A percentile compares a stretch with the other conserved stretches of the same genome.
Conservation (phyloP, 768 basidiomycete species). For the Butyriboletus loyo region DNA sequence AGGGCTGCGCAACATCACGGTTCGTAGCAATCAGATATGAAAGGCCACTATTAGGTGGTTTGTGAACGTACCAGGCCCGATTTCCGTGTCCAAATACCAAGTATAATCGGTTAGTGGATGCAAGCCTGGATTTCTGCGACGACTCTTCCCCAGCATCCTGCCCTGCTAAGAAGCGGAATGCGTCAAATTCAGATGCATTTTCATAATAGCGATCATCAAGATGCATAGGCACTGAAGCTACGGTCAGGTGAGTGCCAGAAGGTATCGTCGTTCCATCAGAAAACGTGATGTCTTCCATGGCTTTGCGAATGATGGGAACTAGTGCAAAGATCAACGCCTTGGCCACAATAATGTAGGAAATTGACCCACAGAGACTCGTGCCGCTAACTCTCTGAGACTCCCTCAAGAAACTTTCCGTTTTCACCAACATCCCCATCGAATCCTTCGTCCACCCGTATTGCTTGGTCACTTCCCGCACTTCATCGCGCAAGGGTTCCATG, state of each 20-base stretch:
- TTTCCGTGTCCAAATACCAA: constrained; percentile 35
- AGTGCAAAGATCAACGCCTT: constrained; percentile 5
- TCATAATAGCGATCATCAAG: constrained; percentile 41
- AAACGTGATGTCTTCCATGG: constrained; percentile 32
- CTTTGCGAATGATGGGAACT: constrained; percentile 34
- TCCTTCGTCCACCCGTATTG: constrained; percentile 34
- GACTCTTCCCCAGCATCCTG: constrained; percentile 22
- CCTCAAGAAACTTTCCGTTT: constrained; percentile 44
- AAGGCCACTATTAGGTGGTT: not conserved
- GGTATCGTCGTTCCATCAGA: constrained; percentile 38
- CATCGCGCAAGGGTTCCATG: constrained; percentile 39
- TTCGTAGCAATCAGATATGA: constrained; percentile 1
- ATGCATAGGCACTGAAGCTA: constrained; percentile 34
- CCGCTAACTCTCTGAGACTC: constrained; percentile 39
- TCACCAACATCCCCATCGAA: constrained; percentile 33
- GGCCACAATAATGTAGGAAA: not conserved
- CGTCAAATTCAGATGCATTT: constrained; percentile 40
- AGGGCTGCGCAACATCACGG: constrained; percentile 28
- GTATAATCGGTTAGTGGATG: constrained; percentile 30
- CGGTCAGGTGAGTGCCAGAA: constrained; percentile 36
- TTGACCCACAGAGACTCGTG: constrained; percentile 31
- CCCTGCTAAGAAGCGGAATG: constrained; percentile 39
- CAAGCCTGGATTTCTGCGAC: constrained; percentile 27
- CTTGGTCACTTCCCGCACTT: constrained; percentile 32
- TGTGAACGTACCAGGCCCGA: constrained; percentile 33